Conservation (phyloP, 108 stramenopile genomes). For the Cylindrotheca closterium region DNA sequence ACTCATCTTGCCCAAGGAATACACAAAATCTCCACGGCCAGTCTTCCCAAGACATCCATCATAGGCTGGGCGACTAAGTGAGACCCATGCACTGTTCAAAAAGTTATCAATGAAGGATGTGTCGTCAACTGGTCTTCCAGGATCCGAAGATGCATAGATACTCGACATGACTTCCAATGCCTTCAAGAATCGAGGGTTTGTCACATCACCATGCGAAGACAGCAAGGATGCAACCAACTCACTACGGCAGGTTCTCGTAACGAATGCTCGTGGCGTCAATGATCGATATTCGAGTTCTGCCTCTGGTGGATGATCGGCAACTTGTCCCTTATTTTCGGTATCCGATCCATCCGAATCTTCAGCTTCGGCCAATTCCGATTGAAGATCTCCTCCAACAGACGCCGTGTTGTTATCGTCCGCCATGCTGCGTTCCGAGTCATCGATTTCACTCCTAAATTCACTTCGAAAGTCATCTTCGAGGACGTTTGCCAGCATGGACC, state of each 20-base stretch:
- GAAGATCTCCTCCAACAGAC: not conserved
- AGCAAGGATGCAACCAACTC: not conserved
- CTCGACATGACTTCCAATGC: slow-evolving; percentile 1
- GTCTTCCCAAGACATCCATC: not conserved
- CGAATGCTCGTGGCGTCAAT: not conserved
- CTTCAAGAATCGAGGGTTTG: not conserved
- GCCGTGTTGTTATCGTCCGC: not conserved
- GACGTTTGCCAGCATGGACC: slow-evolving; percentile 2
- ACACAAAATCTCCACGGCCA: not conserved
- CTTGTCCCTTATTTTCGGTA: not conserved
- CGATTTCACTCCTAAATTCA: not conserved
- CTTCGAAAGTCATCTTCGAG: slow-evolving; percentile 1
- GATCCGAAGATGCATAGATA: slow-evolving; percentile 1
- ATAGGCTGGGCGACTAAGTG: not conserved
- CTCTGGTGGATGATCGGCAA: not conserved
- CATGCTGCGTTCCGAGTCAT: not conserved
- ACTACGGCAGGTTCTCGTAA: slow-evolving; percentile 1
- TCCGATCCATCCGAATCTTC: not conserved
- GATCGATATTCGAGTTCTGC: not conserved
- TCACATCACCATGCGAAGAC: slow-evolving; percentile 2
- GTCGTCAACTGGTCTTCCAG: not conserved
- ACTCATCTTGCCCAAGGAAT: not conserved
- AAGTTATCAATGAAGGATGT: not conserved
- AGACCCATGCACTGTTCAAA: not conserved
- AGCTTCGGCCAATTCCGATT: too few relatives aligned